Percentiles rank a stretch among this genome's conserved stretches.
Conservation (phyloP, 225 moss, liverwort and hornwort genomes). For the Physcomitrium patens region DNA sequence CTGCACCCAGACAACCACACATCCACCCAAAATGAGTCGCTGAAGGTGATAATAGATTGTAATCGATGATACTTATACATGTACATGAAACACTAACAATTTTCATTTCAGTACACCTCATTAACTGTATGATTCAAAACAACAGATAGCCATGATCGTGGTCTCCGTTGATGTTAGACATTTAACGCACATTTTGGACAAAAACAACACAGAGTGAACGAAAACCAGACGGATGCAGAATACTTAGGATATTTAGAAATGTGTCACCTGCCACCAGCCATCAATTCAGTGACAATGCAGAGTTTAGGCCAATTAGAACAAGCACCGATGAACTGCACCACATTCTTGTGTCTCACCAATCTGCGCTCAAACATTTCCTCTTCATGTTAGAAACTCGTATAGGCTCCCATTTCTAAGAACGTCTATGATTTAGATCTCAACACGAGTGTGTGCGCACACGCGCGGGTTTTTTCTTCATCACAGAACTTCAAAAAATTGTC, state of each 20-base stretch:
- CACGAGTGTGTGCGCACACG: too few species aligned
- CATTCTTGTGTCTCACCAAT: too few species aligned
- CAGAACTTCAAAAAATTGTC: conserved; percentile 8
- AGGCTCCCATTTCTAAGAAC: conserved; percentile 7
- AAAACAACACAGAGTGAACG: neutral
- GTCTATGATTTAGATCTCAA: conserved; percentile 1
- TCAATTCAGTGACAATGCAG: too few species aligned
- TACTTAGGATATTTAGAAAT: neutral
- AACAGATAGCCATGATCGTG: neutral
- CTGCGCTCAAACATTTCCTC: conserved; percentile 23
- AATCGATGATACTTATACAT: too few species aligned
- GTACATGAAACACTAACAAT: too few species aligned
- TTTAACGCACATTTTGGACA: neutral
- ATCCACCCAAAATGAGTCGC: conserved; percentile 4
- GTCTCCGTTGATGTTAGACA: neutral
- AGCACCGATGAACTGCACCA: too few species aligned
- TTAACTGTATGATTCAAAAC: neutral
- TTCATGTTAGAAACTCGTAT: conserved; percentile 1
- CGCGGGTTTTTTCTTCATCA: neutral
- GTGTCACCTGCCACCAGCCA: too few species aligned
- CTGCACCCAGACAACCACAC: conserved; percentile 48
- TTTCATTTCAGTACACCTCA: too few species aligned
- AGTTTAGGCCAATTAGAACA: too few species aligned
- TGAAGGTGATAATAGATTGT: neutral
- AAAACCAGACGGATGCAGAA: neutral